Evolutionary conservation across 139 green algal genomes (phyloP), one percentile per base, ranked within the genome.

Genomic region (Chlorella sp.): DNA sequence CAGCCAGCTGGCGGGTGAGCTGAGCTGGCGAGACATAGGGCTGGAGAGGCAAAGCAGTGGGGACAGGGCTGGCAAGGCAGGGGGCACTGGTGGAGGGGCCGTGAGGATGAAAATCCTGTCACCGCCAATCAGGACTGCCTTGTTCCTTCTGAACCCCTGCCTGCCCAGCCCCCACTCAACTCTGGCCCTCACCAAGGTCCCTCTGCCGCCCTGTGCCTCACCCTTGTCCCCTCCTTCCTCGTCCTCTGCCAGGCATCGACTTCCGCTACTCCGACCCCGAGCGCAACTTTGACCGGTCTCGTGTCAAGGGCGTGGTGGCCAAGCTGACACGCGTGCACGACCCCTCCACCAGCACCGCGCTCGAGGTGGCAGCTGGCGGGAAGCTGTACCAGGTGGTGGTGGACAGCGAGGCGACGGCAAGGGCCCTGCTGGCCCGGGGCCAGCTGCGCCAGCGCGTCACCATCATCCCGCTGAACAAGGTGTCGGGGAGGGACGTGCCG

Each of bases 401-500:
- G 32, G 95, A 97, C 78, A 91, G n/a, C 34, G 92, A 94, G 75
- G 34, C 83, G n/a, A 99, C 96, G 0, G 98, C 95, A 85, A 99
- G 99, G 92, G 92, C 95, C 77, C 93, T 99, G 71, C 93, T 99
- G 81, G 92, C 96, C 34, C 93, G 94, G 24, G 97, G 97, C 3
- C 87, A 95, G 86, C 95, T 99, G 34, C 89, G 91, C 21, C 95
- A 96, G 82, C 94, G 97, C 18, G 97, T 99, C 28, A 99, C 98
- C 53, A 97, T 99, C 93, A 98, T 99, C 79, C 98, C 98, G 0
- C 95, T 99, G 22, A 98, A 99, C 96, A 99, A 99, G 94, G 97
- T 98, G 80, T 57, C 42, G 3, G 66, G 26, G 24, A 66, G 88
- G 1, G 39, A 71, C 24, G 61, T 93, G 28, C 39, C 83, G 19